phyloP scores from a whole-genome alignment of 306 rosid species.

The Biancaea sappan region DNA sequence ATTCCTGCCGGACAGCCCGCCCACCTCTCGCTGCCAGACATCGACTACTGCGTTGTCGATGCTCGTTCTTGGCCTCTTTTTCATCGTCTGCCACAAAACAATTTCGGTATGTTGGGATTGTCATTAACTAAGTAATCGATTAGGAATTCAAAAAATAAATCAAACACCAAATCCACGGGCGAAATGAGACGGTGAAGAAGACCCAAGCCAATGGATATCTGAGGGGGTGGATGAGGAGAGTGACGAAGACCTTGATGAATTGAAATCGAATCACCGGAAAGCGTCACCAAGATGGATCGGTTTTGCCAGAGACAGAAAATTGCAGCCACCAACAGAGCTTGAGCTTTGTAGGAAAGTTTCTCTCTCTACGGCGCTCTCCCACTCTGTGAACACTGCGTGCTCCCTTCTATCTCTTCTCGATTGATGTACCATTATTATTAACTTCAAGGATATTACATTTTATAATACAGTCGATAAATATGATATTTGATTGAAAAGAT shows the following conservation, averaged over 20 bases:
- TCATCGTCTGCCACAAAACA: slow-evolving; percentile 43
- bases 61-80: slow-evolving; percentile 47
- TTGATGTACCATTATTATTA: not conserved
- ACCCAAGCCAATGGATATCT: not conserved
- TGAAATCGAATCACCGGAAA: not conserved
- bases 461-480: too few species aligned
- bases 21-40: slow-evolving; percentile 78
- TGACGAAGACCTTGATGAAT: not conserved
- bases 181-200: not conserved
- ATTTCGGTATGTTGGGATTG: not conserved
- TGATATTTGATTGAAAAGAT: too few species aligned
- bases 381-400: not conserved
- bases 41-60: slow-evolving; percentile 56
- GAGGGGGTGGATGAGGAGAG: not conserved
- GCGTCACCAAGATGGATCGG: not conserved
- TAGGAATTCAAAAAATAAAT: not conserved
- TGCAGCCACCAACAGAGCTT: not conserved
- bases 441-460: too few species aligned
- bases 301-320: not conserved
- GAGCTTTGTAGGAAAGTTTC: not conserved
- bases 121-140: not conserved
- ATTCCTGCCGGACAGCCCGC: slow-evolving; percentile 60
- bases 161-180: not conserved
- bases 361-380: not conserved
- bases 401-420: not conserved